Base-by-base conservation (phyloP, 371 early-diverging fungal species). In the Lichtheimia corymbifera region DNA sequence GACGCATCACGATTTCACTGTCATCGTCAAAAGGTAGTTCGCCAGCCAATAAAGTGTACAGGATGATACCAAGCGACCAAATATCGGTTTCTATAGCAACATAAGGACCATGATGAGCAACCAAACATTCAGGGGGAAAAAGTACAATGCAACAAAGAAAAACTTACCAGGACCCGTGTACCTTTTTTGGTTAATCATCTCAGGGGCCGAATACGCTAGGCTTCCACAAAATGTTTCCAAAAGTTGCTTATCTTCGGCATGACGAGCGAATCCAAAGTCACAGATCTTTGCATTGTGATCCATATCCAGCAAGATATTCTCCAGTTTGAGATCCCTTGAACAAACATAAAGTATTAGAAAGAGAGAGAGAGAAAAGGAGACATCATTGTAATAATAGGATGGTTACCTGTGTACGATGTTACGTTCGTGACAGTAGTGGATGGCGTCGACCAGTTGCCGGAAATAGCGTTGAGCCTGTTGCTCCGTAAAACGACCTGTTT, bases 181-280 rank as follows among this genome's bases (percentile, higher is more conserved):
- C 65, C 89, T 86, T 67, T 88, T 84, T 27, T 88, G 86, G 45
- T 79, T 64, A 53, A 92, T 86, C 61, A 93, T 85, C 70, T 93
- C 92, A 50, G 95, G 95, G 3, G 95, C 88, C 25, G 93, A 89
- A 71, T 93, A 94, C 11, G 89, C 91, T 2, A 86, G 79, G 35
- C 91, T 91, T 0, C 95, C 95, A 70, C 95, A 94, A 71, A 89
- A 91, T 2, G 92, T 91, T 62, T 94, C 94, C 17, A 93, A 76
- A 35, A 91, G 71, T 62, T 85, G 87, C 45, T 83, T 83, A 45
- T 78, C 73, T 28, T 90, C 88, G 28, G 82, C 83, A 53, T 86
- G 83, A 12, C 90, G 79, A n/a, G 93, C 91, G 78, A 95, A 93
- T 18, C 96, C 96, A 82, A 95, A 94, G 76, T 95, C 96, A 53